phyloP scores from a whole-genome alignment of 768 basidiomycete species.

The Boletellus ananas region DNA sequence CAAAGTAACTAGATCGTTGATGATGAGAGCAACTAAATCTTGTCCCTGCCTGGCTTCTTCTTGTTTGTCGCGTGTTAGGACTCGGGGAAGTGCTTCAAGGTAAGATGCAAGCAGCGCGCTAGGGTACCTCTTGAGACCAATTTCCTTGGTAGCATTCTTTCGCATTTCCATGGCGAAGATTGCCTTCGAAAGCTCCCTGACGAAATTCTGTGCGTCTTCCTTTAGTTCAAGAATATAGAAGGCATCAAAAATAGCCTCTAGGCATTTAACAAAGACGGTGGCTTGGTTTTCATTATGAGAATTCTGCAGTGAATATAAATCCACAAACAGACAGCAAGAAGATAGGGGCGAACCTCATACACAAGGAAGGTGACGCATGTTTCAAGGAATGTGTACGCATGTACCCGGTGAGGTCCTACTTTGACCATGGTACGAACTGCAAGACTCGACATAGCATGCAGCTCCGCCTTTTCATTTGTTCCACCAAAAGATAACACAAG shows the following conservation, averaged over 20 bases:
- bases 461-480: constrained; percentile 55
- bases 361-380: constrained; percentile 66
- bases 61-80: constrained; percentile 61
- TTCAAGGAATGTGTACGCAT: constrained; percentile 70
- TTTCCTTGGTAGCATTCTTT: constrained; percentile 52
- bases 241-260: constrained; percentile 80
- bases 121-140: constrained; percentile 48
- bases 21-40: constrained; percentile 55
- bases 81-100: constrained; percentile 78
- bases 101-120: constrained; percentile 61
- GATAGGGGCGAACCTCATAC: constrained; percentile 55
- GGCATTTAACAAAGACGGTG: constrained; percentile 59
- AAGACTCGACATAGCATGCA: constrained; percentile 61
- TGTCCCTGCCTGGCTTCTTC: constrained; percentile 60
- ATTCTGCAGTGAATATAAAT: constrained; percentile 45
- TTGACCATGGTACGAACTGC: constrained; percentile 62
- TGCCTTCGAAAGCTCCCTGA: constrained; percentile 64
- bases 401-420: constrained; percentile 40
- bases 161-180: constrained; percentile 76
- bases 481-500: constrained; percentile 74
- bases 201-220: constrained; percentile 63
- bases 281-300: constrained; percentile 70
- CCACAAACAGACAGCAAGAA: neutral
- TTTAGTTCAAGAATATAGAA: constrained; percentile 65
- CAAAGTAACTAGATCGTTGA: constrained; percentile 63